Evolutionary conservation across 2,329 filamentous ascomycete species (phyloP).

Genomic region (Diaporthe citrichinensis): DNA sequence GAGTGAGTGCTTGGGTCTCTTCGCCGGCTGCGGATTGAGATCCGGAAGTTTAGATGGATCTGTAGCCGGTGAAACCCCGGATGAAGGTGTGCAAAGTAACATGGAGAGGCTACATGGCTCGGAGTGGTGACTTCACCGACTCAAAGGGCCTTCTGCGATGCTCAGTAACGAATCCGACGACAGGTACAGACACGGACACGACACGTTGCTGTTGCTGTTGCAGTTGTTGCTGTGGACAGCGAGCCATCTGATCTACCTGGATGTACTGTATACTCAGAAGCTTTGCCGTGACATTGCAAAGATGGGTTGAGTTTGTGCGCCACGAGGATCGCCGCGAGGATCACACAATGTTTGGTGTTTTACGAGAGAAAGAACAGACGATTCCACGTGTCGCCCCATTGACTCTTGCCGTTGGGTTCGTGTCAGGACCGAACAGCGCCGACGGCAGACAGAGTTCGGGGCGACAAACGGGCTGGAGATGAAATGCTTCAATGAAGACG

Average conservation of each 20-base stretch:
- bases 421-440: neutral
- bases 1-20: conserved; percentile 2
- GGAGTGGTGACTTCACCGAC: neutral
- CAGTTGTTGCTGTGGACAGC: neutral
- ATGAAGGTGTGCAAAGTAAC: neutral
- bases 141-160: neutral
- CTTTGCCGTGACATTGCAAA: conserved; percentile 27
- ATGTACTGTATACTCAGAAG: neutral
- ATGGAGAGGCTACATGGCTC: neutral
- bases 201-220: neutral
- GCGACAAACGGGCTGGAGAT: conserved; percentile 27
- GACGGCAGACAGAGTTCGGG: conserved; percentile 15
- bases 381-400: neutral
- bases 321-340: conserved; percentile 33
- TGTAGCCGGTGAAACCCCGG: neutral
- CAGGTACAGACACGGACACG: neutral
- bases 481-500: conserved; percentile 29
- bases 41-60: conserved; percentile 11
- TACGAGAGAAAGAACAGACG: conserved; percentile 4
- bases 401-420: neutral
- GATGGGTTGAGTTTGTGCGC: conserved; percentile 31
- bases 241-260: conserved; percentile 22
- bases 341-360: conserved; percentile 11
- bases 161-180: neutral
- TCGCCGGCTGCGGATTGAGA: conserved; percentile 10